phyloP scores from a whole-genome alignment of 495 filamentous ascomycete genomes.

The Podospora comata region DNA sequence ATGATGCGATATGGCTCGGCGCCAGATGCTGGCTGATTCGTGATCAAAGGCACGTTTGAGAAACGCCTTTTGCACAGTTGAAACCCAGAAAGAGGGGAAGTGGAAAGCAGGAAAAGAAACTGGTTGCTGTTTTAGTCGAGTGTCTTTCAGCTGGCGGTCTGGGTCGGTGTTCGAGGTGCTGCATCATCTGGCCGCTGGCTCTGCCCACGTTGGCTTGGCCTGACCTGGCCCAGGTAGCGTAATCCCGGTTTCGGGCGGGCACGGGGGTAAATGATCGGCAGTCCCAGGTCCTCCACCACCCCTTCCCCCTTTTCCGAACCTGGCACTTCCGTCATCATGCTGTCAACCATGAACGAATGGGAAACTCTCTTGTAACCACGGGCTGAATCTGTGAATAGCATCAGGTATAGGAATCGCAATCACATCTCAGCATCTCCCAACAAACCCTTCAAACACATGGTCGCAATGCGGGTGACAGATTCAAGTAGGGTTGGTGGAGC shows the following conservation, averaged over 20 bases:
- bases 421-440: not conserved
- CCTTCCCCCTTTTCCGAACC: slow-evolving; percentile 10
- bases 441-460: slow-evolving; percentile 19
- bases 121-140: too few relatives aligned
- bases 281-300: slow-evolving; percentile 14
- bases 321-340: slow-evolving; percentile 5
- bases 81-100: not conserved
- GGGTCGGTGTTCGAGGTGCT: slow-evolving; percentile 9
- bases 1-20: not conserved
- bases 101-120: too few relatives aligned
- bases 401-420: slow-evolving; percentile 1
- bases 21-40: not conserved
- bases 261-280: slow-evolving; percentile 23
- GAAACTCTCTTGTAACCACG: slow-evolving; percentile 41
- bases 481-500: not conserved
- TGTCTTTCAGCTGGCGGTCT: slow-evolving; percentile 4
- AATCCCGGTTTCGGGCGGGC: slow-evolving; percentile 22
- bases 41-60: not conserved
- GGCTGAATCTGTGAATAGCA: slow-evolving; percentile 26
- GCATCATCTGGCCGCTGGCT: slow-evolving; percentile 15
- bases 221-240: slow-evolving; percentile 13
- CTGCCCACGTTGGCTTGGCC: slow-evolving; percentile 13
- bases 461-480: slow-evolving; percentile 1
- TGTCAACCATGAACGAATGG: slow-evolving; percentile 39
- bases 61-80: not conserved